Evolutionary conservation across 78 protist species (phyloP).

Genomic region (Protostelium mycophagum): DNA sequence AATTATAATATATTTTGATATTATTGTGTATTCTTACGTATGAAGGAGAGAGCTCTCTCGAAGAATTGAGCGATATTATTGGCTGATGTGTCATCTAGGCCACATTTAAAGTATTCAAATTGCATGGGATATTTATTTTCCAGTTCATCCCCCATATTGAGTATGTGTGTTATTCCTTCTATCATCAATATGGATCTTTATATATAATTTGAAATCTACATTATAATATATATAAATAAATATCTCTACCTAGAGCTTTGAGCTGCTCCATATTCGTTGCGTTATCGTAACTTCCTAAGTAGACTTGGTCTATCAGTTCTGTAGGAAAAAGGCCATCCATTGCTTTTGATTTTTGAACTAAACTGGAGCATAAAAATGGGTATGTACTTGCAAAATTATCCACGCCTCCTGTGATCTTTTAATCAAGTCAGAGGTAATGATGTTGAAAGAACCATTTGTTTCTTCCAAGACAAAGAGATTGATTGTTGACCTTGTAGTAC

Average conservation of each 20-base stretch:
- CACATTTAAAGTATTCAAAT: constrained; percentile 37
- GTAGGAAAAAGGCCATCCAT: constrained; percentile 6
- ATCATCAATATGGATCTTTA: neutral
- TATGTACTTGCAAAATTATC: constrained; percentile 1
- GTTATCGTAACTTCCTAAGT: constrained; percentile 31
- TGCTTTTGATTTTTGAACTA: neutral
- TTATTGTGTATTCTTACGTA: neutral
- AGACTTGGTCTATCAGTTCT: constrained; percentile 30
- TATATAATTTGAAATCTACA: neutral
- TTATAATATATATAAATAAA: neutral
- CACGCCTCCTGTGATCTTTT: constrained; percentile 20
- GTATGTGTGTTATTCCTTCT: constrained; percentile 41
- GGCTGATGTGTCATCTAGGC: constrained; percentile 30
- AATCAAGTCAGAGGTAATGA: neutral
- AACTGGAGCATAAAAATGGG: constrained; percentile 22
- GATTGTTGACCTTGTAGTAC: neutral
- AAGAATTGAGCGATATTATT: constrained; percentile 29
- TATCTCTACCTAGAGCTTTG: constrained; percentile 25
- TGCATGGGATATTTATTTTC: constrained; percentile 34
- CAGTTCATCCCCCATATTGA: constrained; percentile 56
- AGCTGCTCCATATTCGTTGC: constrained; percentile 18
- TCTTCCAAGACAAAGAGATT: neutral
- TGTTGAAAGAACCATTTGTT: neutral
- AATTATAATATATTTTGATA: neutral
- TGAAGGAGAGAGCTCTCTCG: constrained; percentile 17